phyloP scores from a whole-genome alignment of 345 rosid species.

The Camelina sativa region DNA sequence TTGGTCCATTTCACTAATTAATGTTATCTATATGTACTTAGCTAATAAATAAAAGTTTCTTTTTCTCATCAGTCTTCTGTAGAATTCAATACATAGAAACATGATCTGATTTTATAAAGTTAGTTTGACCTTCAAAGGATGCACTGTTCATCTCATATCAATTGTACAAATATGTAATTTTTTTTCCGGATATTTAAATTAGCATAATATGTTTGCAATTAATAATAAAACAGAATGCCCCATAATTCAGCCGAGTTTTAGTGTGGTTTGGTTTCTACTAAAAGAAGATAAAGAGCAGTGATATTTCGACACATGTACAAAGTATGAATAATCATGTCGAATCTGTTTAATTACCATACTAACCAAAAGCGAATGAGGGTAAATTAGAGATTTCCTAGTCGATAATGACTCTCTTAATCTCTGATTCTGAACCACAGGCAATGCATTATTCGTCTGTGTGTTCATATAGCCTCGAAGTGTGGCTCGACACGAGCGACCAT shows the following conservation, averaged over 20 bases:
- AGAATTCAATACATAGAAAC: neutral
- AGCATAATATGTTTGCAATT: neutral
- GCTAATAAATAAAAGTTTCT: neutral
- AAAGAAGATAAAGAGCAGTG: constrained; percentile 27
- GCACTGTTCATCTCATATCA: neutral
- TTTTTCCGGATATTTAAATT: neutral
- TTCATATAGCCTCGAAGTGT: constrained; percentile 29
- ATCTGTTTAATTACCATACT: constrained; percentile 36
- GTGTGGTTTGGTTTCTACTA: constrained; percentile 36
- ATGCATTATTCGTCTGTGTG: constrained; percentile 30
- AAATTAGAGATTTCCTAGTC: neutral
- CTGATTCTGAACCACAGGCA: neutral
- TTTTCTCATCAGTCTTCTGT: neutral
- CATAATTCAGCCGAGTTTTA: constrained; percentile 29
- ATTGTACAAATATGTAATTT: neutral
- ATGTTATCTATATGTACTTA: constrained; percentile 13
- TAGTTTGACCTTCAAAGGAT: neutral
- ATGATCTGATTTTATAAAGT: neutral
- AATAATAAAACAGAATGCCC: constrained; percentile 19
- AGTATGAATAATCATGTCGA: constrained; percentile 42
- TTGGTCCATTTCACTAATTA: neutral
- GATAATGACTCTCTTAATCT: constrained; percentile 36
- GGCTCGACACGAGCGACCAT: constrained; percentile 39
- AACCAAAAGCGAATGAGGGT: constrained; percentile 26
- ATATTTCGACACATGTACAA: constrained; percentile 42